phyloP scores from a whole-genome alignment of 73 alveolate species.

The Tetrahymena borealis region DNA sequence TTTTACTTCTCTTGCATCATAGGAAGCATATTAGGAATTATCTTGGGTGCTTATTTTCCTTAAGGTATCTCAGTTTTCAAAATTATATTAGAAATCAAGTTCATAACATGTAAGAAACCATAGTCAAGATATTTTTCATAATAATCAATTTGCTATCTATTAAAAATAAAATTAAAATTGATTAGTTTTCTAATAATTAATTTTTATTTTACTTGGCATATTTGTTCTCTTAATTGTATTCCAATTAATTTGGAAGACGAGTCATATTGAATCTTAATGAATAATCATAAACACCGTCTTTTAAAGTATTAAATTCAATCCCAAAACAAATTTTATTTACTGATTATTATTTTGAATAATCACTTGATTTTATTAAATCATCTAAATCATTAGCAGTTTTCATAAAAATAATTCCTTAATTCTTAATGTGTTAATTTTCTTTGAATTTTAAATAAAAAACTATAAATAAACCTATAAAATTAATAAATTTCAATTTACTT shows the following conservation, averaged over 20 bases:
- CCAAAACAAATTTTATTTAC: background rate
- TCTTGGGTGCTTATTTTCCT: background rate
- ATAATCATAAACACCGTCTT: background rate
- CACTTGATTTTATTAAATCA: background rate
- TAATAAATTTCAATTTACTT: background rate
- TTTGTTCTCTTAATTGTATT: background rate
- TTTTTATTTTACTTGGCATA: background rate
- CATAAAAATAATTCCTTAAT: background rate
- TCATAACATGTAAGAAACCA: constrained; percentile 13
- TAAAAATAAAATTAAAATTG: background rate
- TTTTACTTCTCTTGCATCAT: constrained; percentile 7
- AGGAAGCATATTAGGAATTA: background rate
- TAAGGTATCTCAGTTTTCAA: background rate
- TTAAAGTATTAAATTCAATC: background rate
- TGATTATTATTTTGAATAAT: background rate
- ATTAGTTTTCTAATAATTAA: background rate
- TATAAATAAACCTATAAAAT: background rate
- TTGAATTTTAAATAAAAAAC: background rate
- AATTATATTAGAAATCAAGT: constrained; percentile 12
- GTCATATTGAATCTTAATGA: background rate
- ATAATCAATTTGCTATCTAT: background rate
- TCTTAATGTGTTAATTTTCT: background rate
- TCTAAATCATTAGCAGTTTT: background rate
- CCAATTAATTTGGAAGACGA: background rate
- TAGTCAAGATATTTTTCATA: background rate